Evolutionary conservation across 1,139 yeast species (phyloP).

Genomic region (Hemisphaericaspora xylofermentans): DNA sequence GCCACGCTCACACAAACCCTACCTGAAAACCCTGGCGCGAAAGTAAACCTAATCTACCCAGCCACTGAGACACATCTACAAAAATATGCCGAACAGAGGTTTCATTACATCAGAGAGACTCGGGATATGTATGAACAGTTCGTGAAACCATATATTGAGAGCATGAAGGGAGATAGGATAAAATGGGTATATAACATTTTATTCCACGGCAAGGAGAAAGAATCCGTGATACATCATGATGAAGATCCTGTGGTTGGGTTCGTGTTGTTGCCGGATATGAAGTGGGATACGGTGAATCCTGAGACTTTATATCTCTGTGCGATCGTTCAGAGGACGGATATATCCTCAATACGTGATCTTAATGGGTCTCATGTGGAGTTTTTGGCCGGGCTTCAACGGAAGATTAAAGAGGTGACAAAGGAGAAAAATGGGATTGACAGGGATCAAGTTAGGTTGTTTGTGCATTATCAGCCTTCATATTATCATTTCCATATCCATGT

Average conservation of each 20-base stretch:
- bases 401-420: constrained; percentile 48
- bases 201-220: constrained; percentile 80
- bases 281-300: constrained; percentile 82
- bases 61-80: constrained; percentile 84
- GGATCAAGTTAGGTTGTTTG: constrained; percentile 66
- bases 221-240: constrained; percentile 66
- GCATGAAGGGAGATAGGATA: constrained; percentile 74
- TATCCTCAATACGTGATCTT: constrained; percentile 78
- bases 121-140: constrained; percentile 64
- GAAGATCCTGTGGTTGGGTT: constrained; percentile 56
- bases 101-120: constrained; percentile 71
- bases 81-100: constrained; percentile 61
- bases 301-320: constrained; percentile 76
- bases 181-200: constrained; percentile 91
- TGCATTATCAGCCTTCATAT: constrained; percentile 94
- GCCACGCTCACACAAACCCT: constrained; percentile 51
- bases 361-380: constrained; percentile 57
- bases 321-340: constrained; percentile 68
- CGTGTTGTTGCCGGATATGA: constrained; percentile 75
- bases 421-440: constrained; percentile 33
- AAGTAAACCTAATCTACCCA: constrained; percentile 79
- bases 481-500: constrained; percentile 93
- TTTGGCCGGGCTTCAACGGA: constrained; percentile 45
- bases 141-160: constrained; percentile 74
- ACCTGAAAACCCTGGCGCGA: constrained; percentile 56